Base-by-base conservation (phyloP, 352 stramenopile genomes). In the Phytophthora idaei region DNA sequence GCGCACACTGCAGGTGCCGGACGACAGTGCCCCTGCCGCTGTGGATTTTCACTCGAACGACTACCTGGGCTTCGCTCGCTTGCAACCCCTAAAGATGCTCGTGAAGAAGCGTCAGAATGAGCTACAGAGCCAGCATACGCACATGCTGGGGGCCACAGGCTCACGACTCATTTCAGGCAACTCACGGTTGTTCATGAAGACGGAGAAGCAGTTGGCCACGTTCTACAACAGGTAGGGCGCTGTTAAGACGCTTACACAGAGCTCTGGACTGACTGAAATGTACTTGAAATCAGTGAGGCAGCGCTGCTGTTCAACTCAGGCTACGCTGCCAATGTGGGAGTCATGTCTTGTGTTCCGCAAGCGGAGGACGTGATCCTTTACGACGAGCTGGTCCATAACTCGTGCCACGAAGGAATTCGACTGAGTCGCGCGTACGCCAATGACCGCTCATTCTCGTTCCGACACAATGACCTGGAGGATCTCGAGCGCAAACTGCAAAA, bases 41-140 rank as follows among this genome's bases (percentile, higher is more conserved):
- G 73, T 98, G 45, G 97, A 99, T 73, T 99, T 99, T 74, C 97
- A 85, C 63, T 98, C 90, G 54, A 99, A 99, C 69, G 97, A 99
- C 63, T 99, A 99, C 68, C 78, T 99, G 17, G 96, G 97, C 15
- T 82, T 99, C 42, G 93, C 96, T 14, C 85, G 90, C 11, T 90
- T 71, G 49, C 39, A 54, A 15, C 45, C 76, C 65, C 80, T 98
- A 47, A 71, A 76, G 12, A 56, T 75, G 52, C 83, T 76, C 44
- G 79, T 92, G 37, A 62, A 78, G 31, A 55, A 55, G 15, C 74
- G 78, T 34, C 78, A 97, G 8, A 32, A 80, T 41, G 64, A 67
- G 31, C 56, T 87, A 15, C 85, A 62, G 28, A 25, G 37, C 12
- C 52, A 67, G 9, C 39, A 64, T 28, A 49, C 67, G 17, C 61